Evolutionary conservation across 805 yeast species (phyloP), one percentile per base, ranked within the genome.

Genomic region (Starmerella sp.): DNA sequence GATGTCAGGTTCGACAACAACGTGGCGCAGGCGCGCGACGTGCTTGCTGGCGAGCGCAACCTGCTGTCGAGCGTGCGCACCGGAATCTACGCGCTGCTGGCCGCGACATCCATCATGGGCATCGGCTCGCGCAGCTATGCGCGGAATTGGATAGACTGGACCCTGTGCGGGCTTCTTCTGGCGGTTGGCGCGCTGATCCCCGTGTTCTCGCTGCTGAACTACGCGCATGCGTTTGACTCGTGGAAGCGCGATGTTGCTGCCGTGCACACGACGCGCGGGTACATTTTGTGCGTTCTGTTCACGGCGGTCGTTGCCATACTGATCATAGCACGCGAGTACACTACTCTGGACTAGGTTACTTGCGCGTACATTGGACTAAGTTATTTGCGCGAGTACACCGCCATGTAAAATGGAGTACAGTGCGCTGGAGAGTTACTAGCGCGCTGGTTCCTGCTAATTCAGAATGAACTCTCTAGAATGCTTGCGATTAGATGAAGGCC

Each of bases 11-110:
- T 66, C 49, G 65, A 62, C 15, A 67, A 67, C 54, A 38, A 51
- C 13, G 61, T 63, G 9, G 57, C 69, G 6, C 67, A 67, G 55
- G 69, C 70, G 8, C 60, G 71, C 35, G 71, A 67, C 55, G 52
- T 65, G 48, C 60, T 61, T 29, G 68, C 66, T 9, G 56, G 56
- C 42, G 71, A 67, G 57, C 62, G 69, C 37, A 67, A 66, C 54
- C 65, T 61, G 45, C 57, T 67, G 43, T 48, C 65, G 3, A 54
- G 60, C 47, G 30, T 62, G 10, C 54, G 62, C 13, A 36, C 60
- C 32, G 56, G 67, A 3, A 34, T 65, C 32, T 53, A 60, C 31
- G 55, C 67, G 13, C 60, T 62, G 17, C 57, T 66, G 14, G 65
- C 68, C 2, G 68, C 66, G 7, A 54, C 58, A 8, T 58, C 66